Conservation (phyloP, 2,329 filamentous ascomycete species). For the Cladorrhinum sp. region DNA sequence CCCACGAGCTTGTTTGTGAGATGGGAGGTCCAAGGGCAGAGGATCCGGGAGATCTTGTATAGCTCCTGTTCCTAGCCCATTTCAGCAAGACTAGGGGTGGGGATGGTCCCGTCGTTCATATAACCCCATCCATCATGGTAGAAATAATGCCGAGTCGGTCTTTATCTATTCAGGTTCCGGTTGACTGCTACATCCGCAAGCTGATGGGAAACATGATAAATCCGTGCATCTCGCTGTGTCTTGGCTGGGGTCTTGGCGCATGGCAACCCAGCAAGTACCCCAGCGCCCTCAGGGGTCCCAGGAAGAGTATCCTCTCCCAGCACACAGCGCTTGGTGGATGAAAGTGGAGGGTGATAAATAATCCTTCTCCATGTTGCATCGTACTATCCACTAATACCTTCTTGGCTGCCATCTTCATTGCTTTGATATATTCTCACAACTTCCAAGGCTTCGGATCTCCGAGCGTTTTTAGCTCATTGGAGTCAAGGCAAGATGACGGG, state of each 20-base stretch:
- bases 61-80: background rate
- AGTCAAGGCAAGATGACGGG: background rate
- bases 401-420: background rate
- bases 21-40: background rate
- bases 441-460: slow-evolving; percentile 4
- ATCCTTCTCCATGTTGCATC: background rate
- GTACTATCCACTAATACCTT: background rate
- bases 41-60: background rate
- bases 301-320: background rate
- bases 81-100: background rate
- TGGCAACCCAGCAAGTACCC: background rate
- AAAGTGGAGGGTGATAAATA: too few species aligned
- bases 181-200: slow-evolving; percentile 4
- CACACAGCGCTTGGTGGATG: too few species aligned
- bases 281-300: background rate
- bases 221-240: slow-evolving; percentile 4
- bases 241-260: slow-evolving; percentile 6
- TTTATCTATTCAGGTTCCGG: background rate
- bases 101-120: background rate
- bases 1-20: background rate
- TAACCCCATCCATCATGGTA: background rate
- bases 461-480: background rate
- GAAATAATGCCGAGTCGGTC: slow-evolving; percentile 2
- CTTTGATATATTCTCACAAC: background rate
- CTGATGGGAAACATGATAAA: background rate